Evolutionary conservation across 108 stramenopile genomes (phyloP).

Genomic region (Asterionellopsis glacialis): DNA sequence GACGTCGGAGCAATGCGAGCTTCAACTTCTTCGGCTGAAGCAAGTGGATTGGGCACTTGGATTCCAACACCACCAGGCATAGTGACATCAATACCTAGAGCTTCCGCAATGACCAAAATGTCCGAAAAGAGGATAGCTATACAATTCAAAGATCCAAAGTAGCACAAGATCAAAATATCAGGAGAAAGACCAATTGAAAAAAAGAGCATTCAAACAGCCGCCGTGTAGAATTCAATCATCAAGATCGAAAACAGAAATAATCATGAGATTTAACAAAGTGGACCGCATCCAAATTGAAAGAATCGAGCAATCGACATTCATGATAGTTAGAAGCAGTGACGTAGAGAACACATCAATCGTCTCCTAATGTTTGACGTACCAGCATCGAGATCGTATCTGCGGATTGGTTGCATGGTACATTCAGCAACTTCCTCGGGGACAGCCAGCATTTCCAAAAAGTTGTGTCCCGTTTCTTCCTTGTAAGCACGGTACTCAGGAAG

Average conservation of each 20-base stretch:
- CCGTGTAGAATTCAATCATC: no score
- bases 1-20: constrained; percentile 58
- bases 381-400: constrained; percentile 90
- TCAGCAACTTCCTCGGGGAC: constrained; percentile 90
- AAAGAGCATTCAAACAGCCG: no score
- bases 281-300: no score
- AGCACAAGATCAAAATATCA: no score
- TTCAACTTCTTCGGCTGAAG: constrained; percentile 67
- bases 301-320: no score
- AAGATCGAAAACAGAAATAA: no score
- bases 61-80: constrained; percentile 97
- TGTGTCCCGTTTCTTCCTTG: constrained; percentile 77
- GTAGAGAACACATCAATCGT: no score
- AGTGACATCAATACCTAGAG: constrained; percentile 80
- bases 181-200: no score
- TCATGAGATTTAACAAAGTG: no score
- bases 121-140: constrained; percentile 92
- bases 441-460: constrained; percentile 87
- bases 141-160: no score
- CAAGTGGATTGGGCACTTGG: constrained; percentile 80
- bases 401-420: constrained; percentile 91
- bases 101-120: constrained; percentile 91
- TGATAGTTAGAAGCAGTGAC: no score
- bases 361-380: constrained; percentile 6
- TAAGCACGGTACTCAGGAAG: constrained; percentile 89